A percentile compares a stretch with the other conserved stretches of the same genome.
Evolutionary conservation across 2,329 filamentous ascomycete species (phyloP).

Genomic region (Cercospora sesami): DNA sequence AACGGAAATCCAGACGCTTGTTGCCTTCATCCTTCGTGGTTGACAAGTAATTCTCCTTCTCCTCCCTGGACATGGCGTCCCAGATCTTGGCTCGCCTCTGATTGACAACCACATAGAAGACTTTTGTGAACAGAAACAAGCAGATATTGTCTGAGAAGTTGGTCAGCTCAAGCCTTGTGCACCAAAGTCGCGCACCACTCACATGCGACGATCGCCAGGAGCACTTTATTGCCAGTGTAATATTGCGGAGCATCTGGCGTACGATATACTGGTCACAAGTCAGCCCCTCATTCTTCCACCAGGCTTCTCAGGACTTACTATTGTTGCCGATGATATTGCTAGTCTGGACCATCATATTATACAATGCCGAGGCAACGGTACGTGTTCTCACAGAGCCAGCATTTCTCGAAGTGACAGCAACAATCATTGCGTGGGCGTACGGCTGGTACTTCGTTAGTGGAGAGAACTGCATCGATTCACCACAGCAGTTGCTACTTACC

Average conservation of each 20-base stretch:
- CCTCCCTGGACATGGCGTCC: constrained; percentile 51
- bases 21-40: constrained; percentile 43
- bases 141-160: constrained; percentile 48
- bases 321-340: constrained; percentile 40
- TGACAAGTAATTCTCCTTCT: constrained; percentile 52
- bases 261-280: constrained; percentile 49
- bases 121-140: constrained; percentile 54
- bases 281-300: constrained; percentile 8
- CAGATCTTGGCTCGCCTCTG: constrained; percentile 45
- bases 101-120: constrained; percentile 57
- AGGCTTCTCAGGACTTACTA: constrained; percentile 36
- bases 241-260: constrained; percentile 58
- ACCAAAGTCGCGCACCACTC: not conserved
- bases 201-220: constrained; percentile 51
- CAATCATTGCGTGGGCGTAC: constrained; percentile 58
- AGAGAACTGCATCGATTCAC: not conserved
- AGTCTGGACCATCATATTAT: constrained; percentile 54
- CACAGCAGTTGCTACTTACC: not conserved
- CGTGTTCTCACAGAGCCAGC: constrained; percentile 62
- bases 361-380: constrained; percentile 60
- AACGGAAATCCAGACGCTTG: constrained; percentile 45
- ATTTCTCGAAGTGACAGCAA: constrained; percentile 63
- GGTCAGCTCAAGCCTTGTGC: not conserved
- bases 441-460: constrained; percentile 27
- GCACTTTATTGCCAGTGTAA: constrained; percentile 54